These are phyloP conservation scores for Stylosanthes scabra DNA, from an alignment of 331 rosid species.

Conservation along the genomic window DNA sequence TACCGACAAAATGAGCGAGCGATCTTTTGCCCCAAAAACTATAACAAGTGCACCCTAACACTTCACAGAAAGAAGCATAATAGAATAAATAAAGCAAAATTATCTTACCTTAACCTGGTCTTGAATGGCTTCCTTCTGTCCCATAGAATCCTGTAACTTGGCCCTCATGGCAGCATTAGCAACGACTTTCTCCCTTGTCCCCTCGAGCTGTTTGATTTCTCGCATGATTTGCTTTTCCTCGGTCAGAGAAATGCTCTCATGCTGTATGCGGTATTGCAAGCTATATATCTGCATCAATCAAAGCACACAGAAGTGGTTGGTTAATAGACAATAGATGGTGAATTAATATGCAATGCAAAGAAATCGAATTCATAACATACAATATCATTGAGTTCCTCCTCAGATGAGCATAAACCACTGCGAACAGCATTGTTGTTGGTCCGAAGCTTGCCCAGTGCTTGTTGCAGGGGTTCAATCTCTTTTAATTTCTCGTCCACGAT, in stretches of 20 bases:
- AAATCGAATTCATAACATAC: conserved; percentile 53
- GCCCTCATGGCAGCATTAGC: conserved; percentile 89
- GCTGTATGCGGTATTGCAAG: conserved; percentile 86
- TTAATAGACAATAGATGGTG: conserved; percentile 3
- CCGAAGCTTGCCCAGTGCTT: conserved; percentile 92
- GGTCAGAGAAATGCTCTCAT: conserved; percentile 83
- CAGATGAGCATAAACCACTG: conserved; percentile 87
- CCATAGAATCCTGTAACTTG: conserved; percentile 84
- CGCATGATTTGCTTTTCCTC: conserved; percentile 92
- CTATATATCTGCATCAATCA: conserved; percentile 71
- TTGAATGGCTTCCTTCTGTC: conserved; percentile 73
- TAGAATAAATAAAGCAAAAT: conserved; percentile 23
- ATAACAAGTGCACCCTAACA: not conserved
- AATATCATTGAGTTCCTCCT: conserved; percentile 77
- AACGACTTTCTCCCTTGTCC: conserved; percentile 85
- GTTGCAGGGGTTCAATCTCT: conserved; percentile 89
- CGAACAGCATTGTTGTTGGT: conserved; percentile 64
- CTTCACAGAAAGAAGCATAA: not conserved
- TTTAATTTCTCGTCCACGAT: conserved; percentile 75
- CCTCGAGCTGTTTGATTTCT: conserved; percentile 93
- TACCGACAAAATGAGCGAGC: no score
- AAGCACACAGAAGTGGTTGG: conserved; percentile 33
- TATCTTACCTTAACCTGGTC: conserved; percentile 86
- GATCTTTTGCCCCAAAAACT: no score
- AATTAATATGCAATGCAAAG: conserved; percentile 29